Base-by-base conservation (phyloP, 768 basidiomycete genomes). In the Trametes sanguinea region DNA sequence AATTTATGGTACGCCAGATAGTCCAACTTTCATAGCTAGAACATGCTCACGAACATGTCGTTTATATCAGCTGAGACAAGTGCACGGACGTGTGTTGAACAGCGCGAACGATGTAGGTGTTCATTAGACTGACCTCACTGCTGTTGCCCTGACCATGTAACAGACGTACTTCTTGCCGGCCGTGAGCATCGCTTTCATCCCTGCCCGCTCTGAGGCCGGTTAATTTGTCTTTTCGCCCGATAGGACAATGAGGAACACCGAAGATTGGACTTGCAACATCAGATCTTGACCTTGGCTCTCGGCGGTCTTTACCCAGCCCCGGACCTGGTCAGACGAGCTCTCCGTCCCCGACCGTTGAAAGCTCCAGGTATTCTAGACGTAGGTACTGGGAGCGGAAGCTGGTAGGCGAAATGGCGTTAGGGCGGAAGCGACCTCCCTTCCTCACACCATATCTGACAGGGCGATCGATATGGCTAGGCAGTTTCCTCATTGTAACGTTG, bases 351-450 rank as follows among this genome's bases (percentile, higher is more conserved):
- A 17, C 60, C 54, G 16, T 66, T 69, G 48, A 66, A 65, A 39
- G 54, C 55, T 2, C 73, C 73, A 16, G 61, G 65, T 3, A 68
- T 73, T 22, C 56, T 74, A 13, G 74, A 75, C 50, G 68, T 74
- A 22, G 73, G 74, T 6, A 71, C 72, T 9, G 73, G 73, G n/a
- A 73, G 73, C 44, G 73, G 74, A 39, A 73, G 71, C 39, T 75
- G 74, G 74, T 73, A 35, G 62, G 66, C 66, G 29, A n/a, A 11
- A 50, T 43, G 60, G 30, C 61, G 29, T 33, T n/a, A 53, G 43
- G 17, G 22, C 30, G 51, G 27, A 14, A 54, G 30, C 30, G 22
- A 22, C 22, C 32, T 27, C 17, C 42, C 42, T 10, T 59, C 42
- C 13, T 43, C 35, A 45, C 13, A 9, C 40, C 45, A 57, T 57